Percentiles rank a stretch among this genome's conserved stretches.
phyloP scores from a whole-genome alignment of 2,329 filamentous ascomycete genomes.

The Calonectria pauciramosa region DNA sequence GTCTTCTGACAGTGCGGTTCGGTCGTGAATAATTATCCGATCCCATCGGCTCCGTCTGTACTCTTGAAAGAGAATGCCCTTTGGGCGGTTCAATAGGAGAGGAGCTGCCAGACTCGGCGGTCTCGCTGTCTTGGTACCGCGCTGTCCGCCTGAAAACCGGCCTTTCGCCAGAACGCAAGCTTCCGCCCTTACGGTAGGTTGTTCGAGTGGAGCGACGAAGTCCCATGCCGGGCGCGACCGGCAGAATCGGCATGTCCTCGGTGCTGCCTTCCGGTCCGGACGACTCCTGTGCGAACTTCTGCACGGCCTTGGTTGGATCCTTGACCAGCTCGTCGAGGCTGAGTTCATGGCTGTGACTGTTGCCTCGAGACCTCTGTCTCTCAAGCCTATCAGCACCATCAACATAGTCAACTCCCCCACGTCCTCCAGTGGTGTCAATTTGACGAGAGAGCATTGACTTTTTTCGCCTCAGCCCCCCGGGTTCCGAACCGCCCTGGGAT shows the following conservation, averaged over 20 bases:
- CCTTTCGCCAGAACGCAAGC: slow-evolving; percentile 83
- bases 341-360: slow-evolving; percentile 70
- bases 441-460: slow-evolving; percentile 97
- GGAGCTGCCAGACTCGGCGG: slow-evolving; percentile 38
- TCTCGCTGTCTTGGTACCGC: slow-evolving; percentile 72
- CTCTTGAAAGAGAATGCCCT: slow-evolving; percentile 69
- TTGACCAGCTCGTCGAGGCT: slow-evolving; percentile 86
- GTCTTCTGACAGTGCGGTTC: slow-evolving; percentile 60
- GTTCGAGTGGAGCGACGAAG: slow-evolving; percentile 92
- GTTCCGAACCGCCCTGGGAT: slow-evolving; percentile 68
- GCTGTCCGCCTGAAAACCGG: slow-evolving; percentile 79
- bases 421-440: slow-evolving; percentile 79
- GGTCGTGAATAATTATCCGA: slow-evolving; percentile 71
- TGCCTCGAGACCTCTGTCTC: slow-evolving; percentile 75
- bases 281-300: slow-evolving; percentile 74
- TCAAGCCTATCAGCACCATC: slow-evolving; percentile 88
- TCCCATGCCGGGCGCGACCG: slow-evolving; percentile 81
- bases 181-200: slow-evolving; percentile 88
- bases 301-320: slow-evolving; percentile 79
- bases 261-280: slow-evolving; percentile 56
- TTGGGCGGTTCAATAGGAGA: slow-evolving; percentile 61
- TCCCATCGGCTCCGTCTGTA: slow-evolving; percentile 76
- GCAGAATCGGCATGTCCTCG: slow-evolving; percentile 90
- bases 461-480: slow-evolving; percentile 81
- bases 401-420: slow-evolving; percentile 74